Evolutionary conservation across 768 basidiomycete species (phyloP), one percentile per base, ranked within the genome.

Genomic region (Rhizopogon vinicolor): DNA sequence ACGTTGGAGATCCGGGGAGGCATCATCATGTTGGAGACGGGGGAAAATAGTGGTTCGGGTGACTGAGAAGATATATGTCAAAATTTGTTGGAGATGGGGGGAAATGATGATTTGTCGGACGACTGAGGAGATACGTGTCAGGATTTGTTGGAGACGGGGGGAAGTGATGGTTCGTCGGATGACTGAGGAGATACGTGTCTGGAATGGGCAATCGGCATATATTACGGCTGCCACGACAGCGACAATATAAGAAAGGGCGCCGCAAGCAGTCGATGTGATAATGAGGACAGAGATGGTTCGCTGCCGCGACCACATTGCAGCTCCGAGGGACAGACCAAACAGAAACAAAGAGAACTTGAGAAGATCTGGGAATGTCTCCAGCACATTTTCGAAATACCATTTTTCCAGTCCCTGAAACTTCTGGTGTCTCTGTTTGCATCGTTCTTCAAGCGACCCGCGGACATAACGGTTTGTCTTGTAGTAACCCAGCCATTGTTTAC

Each of bases 401-500:
- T 10, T 31, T 13, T 51, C 8, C 5, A 51, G 48, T 4, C n/a
- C 48, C 29, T 55, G 40, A 12, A 44, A 37, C 19, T 51, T 55
- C 6, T 39, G 54, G 25, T 55, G 54, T 9, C 54, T 48, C 22
- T 33, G 7, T 12, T 41, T 7, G 10, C 54, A 39, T 41, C 48
- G 54, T 35, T 7, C 44, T 5, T 55, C 54, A 10, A 41, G 29
- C 7, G 39, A 40, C 29, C 54, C 45, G 25, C 54, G 16, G 3
- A 25, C 54, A 25, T 41, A 33, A 25, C 22, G 49, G 12, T 35
- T 35, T 35, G 35, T 35, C 14, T 50, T 49, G 48, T 51, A 56
- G 44, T 56, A 42, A 22, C 39, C 31, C 1, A 51, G 28, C 54
- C 54, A 55, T 43, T 55, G 54, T 31, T 51, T 51, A 18, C 44